phyloP scores from a whole-genome alignment of 352 stramenopile species.

The Ochromonadaceae sp. region DNA sequence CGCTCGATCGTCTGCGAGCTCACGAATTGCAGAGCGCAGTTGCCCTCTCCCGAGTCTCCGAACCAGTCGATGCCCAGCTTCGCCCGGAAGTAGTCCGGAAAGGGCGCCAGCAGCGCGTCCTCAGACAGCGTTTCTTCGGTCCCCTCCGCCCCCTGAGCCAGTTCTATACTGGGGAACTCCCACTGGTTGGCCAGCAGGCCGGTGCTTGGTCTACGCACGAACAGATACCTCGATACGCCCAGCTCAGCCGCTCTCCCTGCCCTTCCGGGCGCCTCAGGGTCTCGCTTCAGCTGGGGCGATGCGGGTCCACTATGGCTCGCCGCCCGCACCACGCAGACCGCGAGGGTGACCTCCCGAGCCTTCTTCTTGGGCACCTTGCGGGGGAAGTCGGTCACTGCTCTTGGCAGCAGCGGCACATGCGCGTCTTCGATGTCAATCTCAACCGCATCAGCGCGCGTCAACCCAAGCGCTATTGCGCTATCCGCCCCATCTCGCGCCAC shows the following conservation, averaged over 20 bases:
- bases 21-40: not conserved
- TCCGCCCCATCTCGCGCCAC: not conserved
- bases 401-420: conserved; percentile 20
- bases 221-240: not conserved
- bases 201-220: conserved; percentile 35
- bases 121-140: no score
- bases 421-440: conserved; percentile 23
- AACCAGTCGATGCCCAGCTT: not conserved
- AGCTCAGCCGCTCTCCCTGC: no score
- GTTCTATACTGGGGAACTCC: conserved; percentile 63
- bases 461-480: no score
- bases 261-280: no score
- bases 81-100: not conserved
- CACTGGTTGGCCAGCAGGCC: conserved; percentile 61
- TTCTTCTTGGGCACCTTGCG: not conserved
- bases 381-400: not conserved
- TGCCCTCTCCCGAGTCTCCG: no score
- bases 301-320: no score
- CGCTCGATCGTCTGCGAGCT: conserved; percentile 11
- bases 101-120: not conserved
- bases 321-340: not conserved
- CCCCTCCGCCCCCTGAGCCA: no score
- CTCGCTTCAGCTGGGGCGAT: no score
- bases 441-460: not conserved
- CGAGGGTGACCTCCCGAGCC: not conserved